phyloP scores from a whole-genome alignment of 2,329 filamentous ascomycete species.

The Calonectria multiphialidica region DNA sequence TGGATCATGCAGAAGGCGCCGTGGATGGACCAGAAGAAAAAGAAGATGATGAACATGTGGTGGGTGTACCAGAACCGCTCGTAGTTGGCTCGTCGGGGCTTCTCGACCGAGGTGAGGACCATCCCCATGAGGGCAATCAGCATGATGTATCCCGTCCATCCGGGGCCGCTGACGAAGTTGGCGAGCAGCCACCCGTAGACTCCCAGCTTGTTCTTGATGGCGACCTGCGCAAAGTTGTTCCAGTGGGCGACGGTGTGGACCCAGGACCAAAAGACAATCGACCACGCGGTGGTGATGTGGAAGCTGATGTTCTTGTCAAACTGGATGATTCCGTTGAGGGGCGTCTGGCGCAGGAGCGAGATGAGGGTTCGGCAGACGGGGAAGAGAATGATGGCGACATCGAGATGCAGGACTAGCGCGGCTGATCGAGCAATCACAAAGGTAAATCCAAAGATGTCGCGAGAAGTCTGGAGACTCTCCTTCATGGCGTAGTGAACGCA shows the following conservation, averaged over 20 bases:
- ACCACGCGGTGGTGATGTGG: slow-evolving; percentile 88
- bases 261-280: slow-evolving; percentile 90
- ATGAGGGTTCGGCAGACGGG: slow-evolving; percentile 89
- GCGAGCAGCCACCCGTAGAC: slow-evolving; percentile 83
- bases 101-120: slow-evolving; percentile 82
- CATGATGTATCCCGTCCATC: slow-evolving; percentile 91
- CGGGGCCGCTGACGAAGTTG: slow-evolving; percentile 83
- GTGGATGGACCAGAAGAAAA: slow-evolving; percentile 92
- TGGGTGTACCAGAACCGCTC: slow-evolving; percentile 94
- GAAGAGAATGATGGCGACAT: slow-evolving; percentile 83
- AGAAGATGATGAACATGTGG: slow-evolving; percentile 89
- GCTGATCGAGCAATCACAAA: slow-evolving; percentile 83
- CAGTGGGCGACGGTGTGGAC: slow-evolving; percentile 88
- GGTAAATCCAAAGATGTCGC: slow-evolving; percentile 79
- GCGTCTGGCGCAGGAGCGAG: slow-evolving; percentile 83
- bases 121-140: slow-evolving; percentile 82
- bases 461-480: slow-evolving; percentile 76
- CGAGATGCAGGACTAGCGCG: slow-evolving; percentile 83
- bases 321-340: slow-evolving; percentile 87
- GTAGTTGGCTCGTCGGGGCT: slow-evolving; percentile 83
- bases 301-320: slow-evolving; percentile 93
- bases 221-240: slow-evolving; percentile 86
- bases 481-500: slow-evolving; percentile 86
- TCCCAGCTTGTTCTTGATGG: slow-evolving; percentile 80
- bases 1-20: slow-evolving; percentile 93